Evolutionary conservation across 441 rosid species (phyloP).

Genomic region (Manihot esculenta): DNA sequence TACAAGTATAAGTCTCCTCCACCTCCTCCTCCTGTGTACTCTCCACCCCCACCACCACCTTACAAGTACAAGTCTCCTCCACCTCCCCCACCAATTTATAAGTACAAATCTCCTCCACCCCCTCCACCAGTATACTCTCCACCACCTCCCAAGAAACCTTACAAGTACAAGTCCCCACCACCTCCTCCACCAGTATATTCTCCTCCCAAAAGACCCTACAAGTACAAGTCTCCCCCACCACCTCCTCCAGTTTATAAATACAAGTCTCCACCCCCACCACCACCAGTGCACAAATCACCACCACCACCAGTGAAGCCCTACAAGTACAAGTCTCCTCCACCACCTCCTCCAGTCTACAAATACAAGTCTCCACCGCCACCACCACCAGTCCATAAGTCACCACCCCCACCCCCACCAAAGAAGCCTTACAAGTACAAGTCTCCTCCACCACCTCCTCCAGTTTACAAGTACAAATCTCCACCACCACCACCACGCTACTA

Average conservation of each 20-base stretch:
- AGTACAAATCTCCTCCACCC: slow-evolving; percentile 22
- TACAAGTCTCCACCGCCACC: slow-evolving; percentile 25
- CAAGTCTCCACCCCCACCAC: too few relatives aligned
- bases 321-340: slow-evolving; percentile 26
- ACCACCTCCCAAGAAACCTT: not conserved
- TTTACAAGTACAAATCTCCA: not conserved
- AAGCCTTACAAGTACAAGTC: slow-evolving; percentile 12
- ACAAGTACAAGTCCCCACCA: slow-evolving; percentile 28
- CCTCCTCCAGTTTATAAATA: slow-evolving; percentile 8
- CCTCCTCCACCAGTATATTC: slow-evolving; percentile 34
- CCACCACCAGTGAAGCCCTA: slow-evolving; percentile 22
- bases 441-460: slow-evolving; percentile 24
- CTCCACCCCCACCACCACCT: slow-evolving; percentile 3
- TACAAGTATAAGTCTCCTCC: slow-evolving; percentile 30
- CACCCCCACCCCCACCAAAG: slow-evolving; percentile 12
- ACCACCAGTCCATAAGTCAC: not conserved
- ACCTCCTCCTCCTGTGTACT: not conserved
- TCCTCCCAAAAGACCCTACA: too few relatives aligned
- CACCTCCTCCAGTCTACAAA: slow-evolving; percentile 14
- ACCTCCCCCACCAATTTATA: slow-evolving; percentile 7
- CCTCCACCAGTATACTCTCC: not conserved
- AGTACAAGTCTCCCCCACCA: slow-evolving; percentile 24
- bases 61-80: slow-evolving; percentile 20
- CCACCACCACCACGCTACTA: slow-evolving; percentile 26
- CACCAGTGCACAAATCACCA: slow-evolving; percentile 11